Evolutionary conservation across 768 basidiomycete species (phyloP), one percentile per base, ranked within the genome.

Genomic region (Sutorius australiensis): DNA sequence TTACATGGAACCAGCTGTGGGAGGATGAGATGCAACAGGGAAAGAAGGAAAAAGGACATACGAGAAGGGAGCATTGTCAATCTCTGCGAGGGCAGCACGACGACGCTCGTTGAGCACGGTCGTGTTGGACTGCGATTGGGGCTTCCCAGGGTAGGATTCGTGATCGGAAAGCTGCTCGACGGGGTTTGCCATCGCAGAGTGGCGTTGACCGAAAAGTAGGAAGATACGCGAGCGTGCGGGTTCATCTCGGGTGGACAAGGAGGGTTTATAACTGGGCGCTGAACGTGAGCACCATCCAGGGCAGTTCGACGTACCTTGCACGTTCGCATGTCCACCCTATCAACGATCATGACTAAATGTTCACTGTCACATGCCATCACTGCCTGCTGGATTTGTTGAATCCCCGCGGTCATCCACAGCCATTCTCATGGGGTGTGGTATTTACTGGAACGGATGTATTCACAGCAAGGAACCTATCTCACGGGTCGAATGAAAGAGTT

Each of bases 41-140:
- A n/a, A 24, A 2, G 12, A 10, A 21, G 17, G 32, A 5, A 37
- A 31, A 40, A 44, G 50, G 67, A 64, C 86, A 49, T 67, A 89
- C 87, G 85, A 85, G 72, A 95, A 95, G 40, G 77, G 75, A 39
- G 93, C 93, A 55, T 89, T 85, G 71, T 95, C 93, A 55, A 95
- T 81, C 67, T 95, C 90, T 12, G 85, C 80, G 38, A 97, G 78
- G 31, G 94, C 92, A 33, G 82, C 83, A 16, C 88, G 80, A 56
- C 93, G 83, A 46, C 84, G 81, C 66, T 87, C 82, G 64, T 87
- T 84, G 40, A 89, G 79, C 13, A 61, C 67, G 57, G 67, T 27
- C 62, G 74, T 57, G 61, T 75, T 55, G 64, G 67, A 1, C 37
- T 41, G 45, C 0, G 5, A 7, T 8, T 28, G 49, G 8, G 27